Evolutionary conservation across 305 asterid genomes (phyloP).

Genomic region (Solanum chacoense): DNA sequence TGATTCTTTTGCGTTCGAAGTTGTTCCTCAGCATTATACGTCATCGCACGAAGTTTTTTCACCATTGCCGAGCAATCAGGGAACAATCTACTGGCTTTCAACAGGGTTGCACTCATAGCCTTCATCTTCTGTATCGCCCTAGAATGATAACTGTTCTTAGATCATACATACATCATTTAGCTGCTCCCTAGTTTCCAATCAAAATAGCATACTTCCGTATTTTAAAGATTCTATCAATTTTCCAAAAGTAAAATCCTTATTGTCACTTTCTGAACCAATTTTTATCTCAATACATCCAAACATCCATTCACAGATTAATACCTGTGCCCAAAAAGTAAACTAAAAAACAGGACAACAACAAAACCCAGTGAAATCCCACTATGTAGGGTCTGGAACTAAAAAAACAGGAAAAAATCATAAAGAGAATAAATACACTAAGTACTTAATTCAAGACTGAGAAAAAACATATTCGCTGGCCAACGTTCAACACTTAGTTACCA

Average conservation of each 20-base stretch:
- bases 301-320: neutral
- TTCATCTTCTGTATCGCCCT: constrained; percentile 90
- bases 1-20: constrained; percentile 55
- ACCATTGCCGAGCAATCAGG: constrained; percentile 86
- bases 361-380: neutral
- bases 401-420: neutral
- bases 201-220: neutral
- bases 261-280: neutral
- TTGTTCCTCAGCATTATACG: constrained; percentile 77
- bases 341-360: neutral
- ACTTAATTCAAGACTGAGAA: neutral
- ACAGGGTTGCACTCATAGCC: constrained; percentile 67
- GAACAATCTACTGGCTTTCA: constrained; percentile 58
- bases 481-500: neutral
- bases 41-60: constrained; percentile 82
- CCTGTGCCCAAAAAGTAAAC: neutral
- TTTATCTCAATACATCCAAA: neutral
- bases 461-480: neutral
- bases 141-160: constrained; percentile 24
- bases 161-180: constrained; percentile 5
- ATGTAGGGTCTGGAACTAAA: neutral
- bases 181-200: neutral
- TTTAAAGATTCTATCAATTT: neutral
- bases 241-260: neutral
- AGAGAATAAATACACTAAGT: neutral